phyloP scores from a whole-genome alignment of 2,329 filamentous ascomycete species.

The Fonsecaea monophora region DNA sequence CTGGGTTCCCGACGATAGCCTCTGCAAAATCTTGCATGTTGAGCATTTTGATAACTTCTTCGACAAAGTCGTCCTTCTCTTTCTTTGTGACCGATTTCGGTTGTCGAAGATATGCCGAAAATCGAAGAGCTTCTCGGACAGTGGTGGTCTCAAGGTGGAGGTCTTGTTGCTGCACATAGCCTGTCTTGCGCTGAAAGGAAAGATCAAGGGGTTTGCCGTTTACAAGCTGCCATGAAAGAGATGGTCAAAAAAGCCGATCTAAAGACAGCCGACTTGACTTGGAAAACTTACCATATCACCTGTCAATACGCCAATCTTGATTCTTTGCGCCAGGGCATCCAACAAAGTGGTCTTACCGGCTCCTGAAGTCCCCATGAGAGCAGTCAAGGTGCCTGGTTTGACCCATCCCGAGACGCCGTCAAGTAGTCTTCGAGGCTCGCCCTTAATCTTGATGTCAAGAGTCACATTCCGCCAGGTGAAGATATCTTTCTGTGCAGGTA shows the following conservation, averaged over 20 bases:
- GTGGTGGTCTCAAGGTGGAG: constrained; percentile 69
- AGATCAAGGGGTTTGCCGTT: constrained; percentile 64
- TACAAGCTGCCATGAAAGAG: constrained; percentile 52
- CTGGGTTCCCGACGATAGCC: constrained; percentile 85
- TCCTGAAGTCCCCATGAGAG: constrained; percentile 67
- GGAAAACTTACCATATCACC: constrained; percentile 61
- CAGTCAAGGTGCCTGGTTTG: constrained; percentile 62
- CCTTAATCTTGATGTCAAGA: constrained; percentile 62
- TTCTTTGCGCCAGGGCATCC: constrained; percentile 63
- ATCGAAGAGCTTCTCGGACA: constrained; percentile 74
- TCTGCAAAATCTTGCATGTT: constrained; percentile 91
- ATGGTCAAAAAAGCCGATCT: constrained; percentile 3
- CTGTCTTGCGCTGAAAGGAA: constrained; percentile 70
- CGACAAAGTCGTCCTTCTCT: constrained; percentile 85
- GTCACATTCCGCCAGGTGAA: constrained; percentile 63
- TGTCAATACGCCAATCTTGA: constrained; percentile 66
- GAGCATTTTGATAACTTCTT: constrained; percentile 84
- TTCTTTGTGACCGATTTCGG: constrained; percentile 70
- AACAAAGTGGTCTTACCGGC: constrained; percentile 69
- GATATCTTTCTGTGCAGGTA: constrained; percentile 48
- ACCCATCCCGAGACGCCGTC: constrained; percentile 63
- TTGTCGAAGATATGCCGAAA: constrained; percentile 86
- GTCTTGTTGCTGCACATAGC: constrained; percentile 73
- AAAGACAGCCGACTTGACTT: background rate
- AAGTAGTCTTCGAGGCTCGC: constrained; percentile 64